Evolutionary conservation across 257 asterid genomes (phyloP), one percentile per base, ranked within the genome.

Genomic region (Cinchona pubescens): DNA sequence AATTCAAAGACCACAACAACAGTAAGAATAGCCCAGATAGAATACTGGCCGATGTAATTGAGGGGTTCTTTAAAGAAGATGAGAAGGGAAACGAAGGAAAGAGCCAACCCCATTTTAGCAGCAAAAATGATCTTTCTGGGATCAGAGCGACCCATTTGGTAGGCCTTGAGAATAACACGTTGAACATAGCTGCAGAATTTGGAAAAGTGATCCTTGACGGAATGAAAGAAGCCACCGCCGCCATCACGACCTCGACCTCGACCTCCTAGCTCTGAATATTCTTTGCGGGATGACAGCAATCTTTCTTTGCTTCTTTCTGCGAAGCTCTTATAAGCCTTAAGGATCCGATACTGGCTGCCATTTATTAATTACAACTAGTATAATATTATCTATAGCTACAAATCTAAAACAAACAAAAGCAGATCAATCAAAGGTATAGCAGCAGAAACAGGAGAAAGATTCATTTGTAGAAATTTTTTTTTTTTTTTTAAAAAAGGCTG

Each of bases 1-100:
- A 90, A 93, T 79, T 93, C 98, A 38, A 93, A 93, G 10, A 93
- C 97, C 35, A 93, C 97, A 14, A 93, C 96, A 32, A 91, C 97
- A 4, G 98, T 80, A 49, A 87, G 83, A 72, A 88, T 82, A 21
- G 83, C 86, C 86, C 82, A 88, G 77, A 85, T 78, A 35, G 86
- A 83, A 71, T 83, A 55, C 74, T 79, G 80, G n/a, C 86, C 76
- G 29, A 87, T 79, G 59, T 79, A 83, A 37, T 56, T 82, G 27
- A 80, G 75, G 19, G 89, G 89, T 60, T 87, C 84, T 76, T 82
- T 81, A 49, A 81, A 85, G 83, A 87, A 87, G 67, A 87, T 85
- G 42, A 87, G 89, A 18, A 87, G 25, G 1, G 91, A 83, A 40
- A 87, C 86, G 7, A 83, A 59, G 37, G 87, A 77, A 16, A 87